These are phyloP conservation scores for Papiliotrema fonsecae DNA, from an alignment of 1,284 basidiomycete genomes.

Conservation along the genomic window DNA sequence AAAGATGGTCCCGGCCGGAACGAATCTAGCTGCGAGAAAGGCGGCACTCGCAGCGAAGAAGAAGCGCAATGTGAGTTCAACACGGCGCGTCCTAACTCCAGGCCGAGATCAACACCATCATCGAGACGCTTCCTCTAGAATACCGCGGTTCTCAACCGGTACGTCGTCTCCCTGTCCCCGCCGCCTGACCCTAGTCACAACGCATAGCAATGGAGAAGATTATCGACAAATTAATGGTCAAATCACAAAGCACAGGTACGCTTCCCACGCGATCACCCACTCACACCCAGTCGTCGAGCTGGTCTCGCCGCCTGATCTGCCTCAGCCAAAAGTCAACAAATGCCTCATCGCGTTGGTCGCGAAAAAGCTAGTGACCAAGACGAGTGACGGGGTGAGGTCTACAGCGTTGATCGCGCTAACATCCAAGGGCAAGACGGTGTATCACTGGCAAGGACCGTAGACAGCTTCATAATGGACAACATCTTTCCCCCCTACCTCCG, in stretches of 20 bases:
- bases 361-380: slow-evolving; percentile 75
- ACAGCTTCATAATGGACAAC: neutral
- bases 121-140: slow-evolving; percentile 77
- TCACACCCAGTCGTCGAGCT: slow-evolving; percentile 64
- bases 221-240: slow-evolving; percentile 39
- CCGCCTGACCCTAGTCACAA: slow-evolving; percentile 53
- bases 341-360: slow-evolving; percentile 85
- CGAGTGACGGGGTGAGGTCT: slow-evolving; percentile 45
- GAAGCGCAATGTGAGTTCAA: slow-evolving; percentile 60
- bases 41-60: slow-evolving; percentile 62
- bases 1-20: slow-evolving; percentile 7
- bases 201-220: slow-evolving; percentile 72
- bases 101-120: slow-evolving; percentile 61
- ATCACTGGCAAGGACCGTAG: slow-evolving; percentile 28
- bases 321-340: slow-evolving; percentile 85
- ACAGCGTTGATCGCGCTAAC: slow-evolving; percentile 8
- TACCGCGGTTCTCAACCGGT: slow-evolving; percentile 83
- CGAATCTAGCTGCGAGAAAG: slow-evolving; percentile 15
- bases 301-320: slow-evolving; percentile 71
- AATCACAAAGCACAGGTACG: neutral
- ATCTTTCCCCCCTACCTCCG: slow-evolving; percentile 2
- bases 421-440: slow-evolving; percentile 12
- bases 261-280: neutral
- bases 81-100: slow-evolving; percentile 7
- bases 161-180: slow-evolving; percentile 26